Evolutionary conservation across 768 basidiomycete genomes (phyloP), one percentile per base, ranked within the genome.

Genomic region (Amanita phalloides): DNA sequence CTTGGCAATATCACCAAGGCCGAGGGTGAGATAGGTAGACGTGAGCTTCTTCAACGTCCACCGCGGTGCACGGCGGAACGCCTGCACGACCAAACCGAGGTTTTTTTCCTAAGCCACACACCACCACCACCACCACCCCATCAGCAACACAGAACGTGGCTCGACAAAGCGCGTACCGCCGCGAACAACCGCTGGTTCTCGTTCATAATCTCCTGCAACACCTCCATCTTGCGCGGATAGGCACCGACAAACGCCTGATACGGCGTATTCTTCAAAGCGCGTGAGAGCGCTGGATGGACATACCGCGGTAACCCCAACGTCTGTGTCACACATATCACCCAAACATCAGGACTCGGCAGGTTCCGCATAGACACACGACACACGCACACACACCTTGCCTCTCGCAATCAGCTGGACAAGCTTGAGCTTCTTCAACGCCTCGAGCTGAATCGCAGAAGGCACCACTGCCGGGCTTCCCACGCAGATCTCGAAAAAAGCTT

Each of bases 31-130:
- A 59, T 91, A 95, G 2, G 91, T 91, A 47, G 78, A 77, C 0
- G 86, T 92, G 52, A 93, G 77, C 62, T 81, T 86, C 65, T 80
- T 82, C 57, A 93, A 77, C 45, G 79, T 70, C 82, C 90, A 91
- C 17, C 85, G 73, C 0, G 88, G 85, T 0, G 87, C 82, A 13
- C 80, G 78, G 4, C 77, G 75, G 25, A 90, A 68, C 2, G 79
- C 85, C 55, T 83, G 82, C 35, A 70, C 64, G 33, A 90, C 64
- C 30, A 95, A 70, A 6, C 91, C 91, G 1, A 78, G 38, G 51
- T 84, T 93, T 51, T 75, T 77, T 38, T 95, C 90, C 80, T 88
- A 54, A 48, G 6, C 26, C 30, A 20, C 30, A 9, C 30, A 30
- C 30, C 17, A 17, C 17, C 17, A 30, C 30, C 30, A 30, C 1